Conservation (phyloP, 176 grass and related monocot species). For the Musa troglodytarum region DNA sequence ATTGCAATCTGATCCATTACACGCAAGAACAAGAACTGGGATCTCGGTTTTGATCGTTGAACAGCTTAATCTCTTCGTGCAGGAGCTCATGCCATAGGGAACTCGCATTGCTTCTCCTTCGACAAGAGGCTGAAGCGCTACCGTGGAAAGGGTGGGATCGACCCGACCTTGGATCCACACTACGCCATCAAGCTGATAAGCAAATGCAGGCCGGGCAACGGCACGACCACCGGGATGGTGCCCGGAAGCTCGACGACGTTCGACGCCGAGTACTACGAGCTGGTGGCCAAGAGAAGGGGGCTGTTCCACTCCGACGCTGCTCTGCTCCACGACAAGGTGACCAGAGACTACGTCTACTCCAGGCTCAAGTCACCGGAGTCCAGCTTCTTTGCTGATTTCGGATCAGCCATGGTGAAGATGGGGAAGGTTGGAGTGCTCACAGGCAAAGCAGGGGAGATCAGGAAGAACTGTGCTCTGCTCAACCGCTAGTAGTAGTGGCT, state of each 20-base stretch:
- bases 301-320: constrained; percentile 67
- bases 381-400: constrained; percentile 54
- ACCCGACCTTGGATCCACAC: not conserved
- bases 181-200: not conserved
- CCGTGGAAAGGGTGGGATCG: not conserved
- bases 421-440: constrained; percentile 46
- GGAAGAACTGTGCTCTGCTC: constrained; percentile 43
- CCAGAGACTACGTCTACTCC: constrained; percentile 45
- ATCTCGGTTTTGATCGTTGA: too few species aligned
- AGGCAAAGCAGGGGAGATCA: constrained; percentile 44
- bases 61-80: not conserved
- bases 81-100: constrained; percentile 13
- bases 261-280: constrained; percentile 21
- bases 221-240: constrained; percentile 22
- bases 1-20: too few species aligned
- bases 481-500: constrained; percentile 4
- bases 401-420: constrained; percentile 62
- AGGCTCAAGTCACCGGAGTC: constrained; percentile 12
- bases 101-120: constrained; percentile 11
- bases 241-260: constrained; percentile 29
- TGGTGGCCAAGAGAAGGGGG: constrained; percentile 28
- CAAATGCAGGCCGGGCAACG: not conserved
- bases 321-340: constrained; percentile 34
- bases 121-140: constrained; percentile 9
- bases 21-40: too few species aligned